Base-by-base conservation (phyloP, 306 rosid genomes). In the Lathyrus tuberosus region DNA sequence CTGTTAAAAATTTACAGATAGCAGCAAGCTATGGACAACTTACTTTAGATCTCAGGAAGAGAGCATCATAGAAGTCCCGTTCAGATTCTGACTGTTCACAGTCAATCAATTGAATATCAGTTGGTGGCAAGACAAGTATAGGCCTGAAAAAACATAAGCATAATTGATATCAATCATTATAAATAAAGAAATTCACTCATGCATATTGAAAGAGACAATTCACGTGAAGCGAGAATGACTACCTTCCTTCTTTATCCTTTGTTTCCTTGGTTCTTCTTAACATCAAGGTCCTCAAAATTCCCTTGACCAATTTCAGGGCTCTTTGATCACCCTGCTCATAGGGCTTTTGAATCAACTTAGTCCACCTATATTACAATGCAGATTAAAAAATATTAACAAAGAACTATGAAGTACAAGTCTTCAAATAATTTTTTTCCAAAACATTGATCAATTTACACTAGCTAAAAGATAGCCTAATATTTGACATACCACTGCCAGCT, bases 71-170 rank as follows among this genome's bases (percentile, higher is more conserved):
- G 41, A 89, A 92, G 72, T 87, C 92, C 47, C 57, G 88, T 57
- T 92, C 96, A 43, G 92, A 85, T 76, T 87, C 92, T 49, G 96
- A 84, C 74, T 87, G 95, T 43, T 84, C 81, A 70, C 98, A 92
- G 77, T 80, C 90, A 20, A 92, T 63, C 75, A 81, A 62, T 77
- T 86, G 86, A 65, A 86, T 71, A 62, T 92, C 92, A 46, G 85
- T 79, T 61, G 96, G 91, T 72, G 95, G 96, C 31, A 89, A 88
- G 64, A 80, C 75, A 40, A 92, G 96, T 70, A 92, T 89, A 47
- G 96, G 89, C 86, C 98, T 92, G 80, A 9, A 69, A 74, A 76
- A 67, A 57, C 30, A 73, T 30, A 59, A 59, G 54, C 38, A 56
- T 51, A 62, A 73, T 78, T 8, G 42, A 14, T 69, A 28, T 13